Conservation (phyloP, 164 flowering plant genomes). For the Nymphaea thermarum region DNA sequence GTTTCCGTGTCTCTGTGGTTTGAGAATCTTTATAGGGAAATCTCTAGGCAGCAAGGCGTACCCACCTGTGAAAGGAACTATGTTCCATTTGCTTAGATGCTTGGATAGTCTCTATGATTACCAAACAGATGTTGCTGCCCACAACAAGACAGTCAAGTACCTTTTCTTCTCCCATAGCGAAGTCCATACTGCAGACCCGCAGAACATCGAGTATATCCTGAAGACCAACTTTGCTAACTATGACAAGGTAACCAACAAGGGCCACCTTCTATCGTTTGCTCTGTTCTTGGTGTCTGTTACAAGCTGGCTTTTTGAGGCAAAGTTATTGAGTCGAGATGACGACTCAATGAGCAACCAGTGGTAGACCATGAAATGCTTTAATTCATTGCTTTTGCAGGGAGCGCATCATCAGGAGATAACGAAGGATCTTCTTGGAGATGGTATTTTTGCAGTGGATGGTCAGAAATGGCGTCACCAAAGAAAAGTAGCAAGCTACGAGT, state of each 20-base stretch:
- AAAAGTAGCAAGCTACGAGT: constrained; percentile 32
- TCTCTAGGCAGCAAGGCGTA: not conserved
- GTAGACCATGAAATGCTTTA: not conserved
- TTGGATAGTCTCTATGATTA: constrained; percentile 35
- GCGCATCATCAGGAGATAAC: constrained; percentile 1
- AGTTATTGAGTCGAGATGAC: too few species aligned
- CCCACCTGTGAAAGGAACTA: constrained; percentile 22
- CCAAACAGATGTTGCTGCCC: constrained; percentile 24
- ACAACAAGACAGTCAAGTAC: constrained; percentile 35
- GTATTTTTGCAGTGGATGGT: constrained; percentile 45
- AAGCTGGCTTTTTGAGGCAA: constrained; percentile 8
- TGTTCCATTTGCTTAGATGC: constrained; percentile 18
- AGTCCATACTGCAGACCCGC: constrained; percentile 37
- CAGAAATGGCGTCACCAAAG: constrained; percentile 37
- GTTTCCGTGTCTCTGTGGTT: too few species aligned
- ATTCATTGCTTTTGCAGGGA: not conserved
- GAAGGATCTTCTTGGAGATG: constrained; percentile 19
- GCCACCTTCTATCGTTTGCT: too few species aligned
- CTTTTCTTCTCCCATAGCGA: constrained; percentile 34
- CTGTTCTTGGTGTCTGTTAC: too few species aligned
- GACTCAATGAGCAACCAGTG: too few species aligned
- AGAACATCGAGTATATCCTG: constrained; percentile 52
- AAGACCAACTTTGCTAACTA: constrained; percentile 19
- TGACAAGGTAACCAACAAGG: too few species aligned
- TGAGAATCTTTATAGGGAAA: too few species aligned